Conservation (phyloP, 2,329 filamentous ascomycete species). For the Zymoseptoria brevis region DNA sequence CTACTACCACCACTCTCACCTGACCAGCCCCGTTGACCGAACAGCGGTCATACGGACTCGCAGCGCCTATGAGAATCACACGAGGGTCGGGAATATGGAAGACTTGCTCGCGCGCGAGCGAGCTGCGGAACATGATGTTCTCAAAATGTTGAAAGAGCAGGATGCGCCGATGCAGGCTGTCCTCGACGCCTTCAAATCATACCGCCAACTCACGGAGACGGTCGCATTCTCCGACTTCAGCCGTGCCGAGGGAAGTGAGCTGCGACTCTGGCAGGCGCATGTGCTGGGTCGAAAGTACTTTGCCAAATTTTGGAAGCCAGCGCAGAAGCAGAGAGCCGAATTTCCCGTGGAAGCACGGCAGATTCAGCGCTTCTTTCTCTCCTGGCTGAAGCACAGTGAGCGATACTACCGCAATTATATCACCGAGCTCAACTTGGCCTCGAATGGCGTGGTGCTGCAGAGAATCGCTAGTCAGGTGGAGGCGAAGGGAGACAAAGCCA, state of each 20-base stretch:
- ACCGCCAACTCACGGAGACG: constrained; percentile 63
- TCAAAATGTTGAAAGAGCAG: constrained; percentile 18
- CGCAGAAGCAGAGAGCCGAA: constrained; percentile 45
- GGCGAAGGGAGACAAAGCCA: constrained; percentile 7
- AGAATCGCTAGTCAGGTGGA: constrained; percentile 41
- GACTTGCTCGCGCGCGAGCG: constrained; percentile 25
- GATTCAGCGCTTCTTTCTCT: constrained; percentile 70
- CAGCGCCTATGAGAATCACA: constrained; percentile 22
- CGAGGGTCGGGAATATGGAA: constrained; percentile 25
- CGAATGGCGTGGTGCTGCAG: constrained; percentile 48
- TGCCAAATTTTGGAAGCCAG: constrained; percentile 53
- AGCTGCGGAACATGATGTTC: constrained; percentile 22
- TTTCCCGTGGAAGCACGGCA: constrained; percentile 61
- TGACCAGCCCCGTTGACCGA: constrained; percentile 10
- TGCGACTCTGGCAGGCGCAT: constrained; percentile 71
- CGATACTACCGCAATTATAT: constrained; percentile 84
- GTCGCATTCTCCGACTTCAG: constrained; percentile 66
- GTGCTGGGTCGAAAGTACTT: constrained; percentile 70
- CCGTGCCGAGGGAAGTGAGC: constrained; percentile 58
- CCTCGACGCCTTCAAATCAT: constrained; percentile 29
- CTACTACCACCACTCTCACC: constrained; percentile 1
- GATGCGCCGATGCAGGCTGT: constrained; percentile 19
- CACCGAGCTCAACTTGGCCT: constrained; percentile 60
- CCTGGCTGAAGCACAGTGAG: constrained; percentile 80
- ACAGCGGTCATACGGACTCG: constrained; percentile 5